Evolutionary conservation across 108 stramenopile species (phyloP).

Genomic region (Pseudonitzschia delicatissima): DNA sequence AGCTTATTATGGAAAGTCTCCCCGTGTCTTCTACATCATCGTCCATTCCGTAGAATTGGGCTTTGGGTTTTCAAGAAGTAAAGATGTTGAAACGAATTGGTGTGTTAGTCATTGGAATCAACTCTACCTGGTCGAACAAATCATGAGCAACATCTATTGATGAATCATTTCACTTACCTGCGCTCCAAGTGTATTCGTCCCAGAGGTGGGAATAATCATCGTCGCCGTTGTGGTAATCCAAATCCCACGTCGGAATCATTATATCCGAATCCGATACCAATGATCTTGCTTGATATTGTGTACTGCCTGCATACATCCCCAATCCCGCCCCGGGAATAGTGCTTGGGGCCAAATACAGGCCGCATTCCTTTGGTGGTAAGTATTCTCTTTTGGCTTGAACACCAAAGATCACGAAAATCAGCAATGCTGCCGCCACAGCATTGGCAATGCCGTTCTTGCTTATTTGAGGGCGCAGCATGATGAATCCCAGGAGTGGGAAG

Average conservation of each 20-base stretch:
- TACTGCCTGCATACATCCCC: slow-evolving; percentile 37
- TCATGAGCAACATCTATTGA: too few species aligned
- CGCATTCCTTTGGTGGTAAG: slow-evolving; percentile 22
- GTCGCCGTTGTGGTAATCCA: slow-evolving; percentile 31
- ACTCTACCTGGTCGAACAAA: too few species aligned
- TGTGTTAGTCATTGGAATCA: too few species aligned
- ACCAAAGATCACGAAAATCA: too few species aligned
- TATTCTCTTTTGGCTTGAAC: slow-evolving; percentile 7
- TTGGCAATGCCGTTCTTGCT: too few species aligned
- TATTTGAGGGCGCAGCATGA: too few species aligned
- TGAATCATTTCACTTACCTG: too few species aligned
- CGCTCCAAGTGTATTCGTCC: slow-evolving; percentile 12
- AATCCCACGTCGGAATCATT: slow-evolving; percentile 35
- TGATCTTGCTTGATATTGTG: slow-evolving; percentile 6
- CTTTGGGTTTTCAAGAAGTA: too few species aligned
- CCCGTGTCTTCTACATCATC: slow-evolving; percentile 24
- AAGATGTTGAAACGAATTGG: too few species aligned
- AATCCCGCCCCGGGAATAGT: slow-evolving; percentile 48
- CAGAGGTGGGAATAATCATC: slow-evolving; percentile 18
- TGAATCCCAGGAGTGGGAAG: too few species aligned
- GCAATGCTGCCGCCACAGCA: too few species aligned
- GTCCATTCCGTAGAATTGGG: slow-evolving; percentile 32
- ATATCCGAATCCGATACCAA: slow-evolving; percentile 25
- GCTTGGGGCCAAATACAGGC: slow-evolving; percentile 42
- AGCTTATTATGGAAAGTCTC: neutral